Conservation (phyloP, 768 basidiomycete genomes). For the Neoboletus magnificus region DNA sequence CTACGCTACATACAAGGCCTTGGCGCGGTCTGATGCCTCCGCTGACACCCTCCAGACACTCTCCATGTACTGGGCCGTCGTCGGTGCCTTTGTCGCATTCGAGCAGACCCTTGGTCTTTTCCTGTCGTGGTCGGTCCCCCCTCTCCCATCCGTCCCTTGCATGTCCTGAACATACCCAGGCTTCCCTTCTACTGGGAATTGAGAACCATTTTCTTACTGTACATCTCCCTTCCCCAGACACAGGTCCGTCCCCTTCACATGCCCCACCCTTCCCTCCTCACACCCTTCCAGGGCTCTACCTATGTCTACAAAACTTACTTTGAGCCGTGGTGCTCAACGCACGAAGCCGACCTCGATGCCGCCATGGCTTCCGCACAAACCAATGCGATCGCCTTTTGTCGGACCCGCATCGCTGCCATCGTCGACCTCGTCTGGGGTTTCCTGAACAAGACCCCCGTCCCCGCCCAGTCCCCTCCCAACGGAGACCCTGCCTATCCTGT, state of each 20-base stretch:
- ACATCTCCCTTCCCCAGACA: constrained; percentile 65
- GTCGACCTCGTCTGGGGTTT: constrained; percentile 46
- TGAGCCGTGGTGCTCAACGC: constrained; percentile 55
- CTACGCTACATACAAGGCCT: constrained; percentile 65
- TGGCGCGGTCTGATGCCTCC: constrained; percentile 50
- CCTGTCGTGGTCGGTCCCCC: constrained; percentile 54
- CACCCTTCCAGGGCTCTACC: constrained; percentile 54
- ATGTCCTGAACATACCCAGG: constrained; percentile 39
- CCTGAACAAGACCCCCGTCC: constrained; percentile 37
- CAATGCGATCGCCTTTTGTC: constrained; percentile 54
- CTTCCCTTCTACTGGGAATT: constrained; percentile 75
- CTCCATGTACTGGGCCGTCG: constrained; percentile 62
- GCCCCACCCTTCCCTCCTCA: constrained; percentile 2
- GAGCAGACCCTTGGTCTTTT: constrained; percentile 64
- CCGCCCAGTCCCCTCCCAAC: constrained; percentile 24
- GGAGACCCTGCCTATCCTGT: constrained; percentile 22
- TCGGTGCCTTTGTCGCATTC: constrained; percentile 57
- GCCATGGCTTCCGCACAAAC: constrained; percentile 52
- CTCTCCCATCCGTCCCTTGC: neutral
- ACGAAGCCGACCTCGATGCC: constrained; percentile 60
- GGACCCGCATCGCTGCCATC: constrained; percentile 46
- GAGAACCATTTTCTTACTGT: constrained; percentile 65
- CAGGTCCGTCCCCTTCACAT: constrained; percentile 41
- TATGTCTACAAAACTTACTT: constrained; percentile 61
- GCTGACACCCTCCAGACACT: constrained; percentile 54